Evolutionary conservation across 257 asterid species (phyloP), one percentile per base, ranked within the genome.

Genomic region (Penstemon davidsonii): DNA sequence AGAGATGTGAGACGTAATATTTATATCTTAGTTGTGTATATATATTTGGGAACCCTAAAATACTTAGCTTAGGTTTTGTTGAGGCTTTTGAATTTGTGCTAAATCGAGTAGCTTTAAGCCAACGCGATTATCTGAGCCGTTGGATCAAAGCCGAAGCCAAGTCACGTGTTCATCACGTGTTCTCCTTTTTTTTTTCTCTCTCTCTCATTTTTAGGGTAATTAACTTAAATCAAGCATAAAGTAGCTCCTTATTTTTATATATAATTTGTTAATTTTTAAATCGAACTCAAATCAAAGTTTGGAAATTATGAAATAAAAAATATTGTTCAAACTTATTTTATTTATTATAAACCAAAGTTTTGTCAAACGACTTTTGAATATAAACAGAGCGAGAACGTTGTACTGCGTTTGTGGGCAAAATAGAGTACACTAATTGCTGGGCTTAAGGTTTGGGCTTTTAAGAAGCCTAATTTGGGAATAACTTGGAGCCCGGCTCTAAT

Each of bases 51-150:
- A 72, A 62, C 72, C 77, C 78, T 72, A 69, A 64, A n/a, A 42
- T 47, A 54, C 4, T 25, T 62, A 66, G 73, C 75, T 80, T 79
- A 59, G 81, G 72, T 80, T 69, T 76, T 63, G 68, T 55, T 11
- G 53, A 81, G 79, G 73, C 62, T 72, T 81, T 70, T 65, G 76
- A 64, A 65, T 41, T 58, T 72, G 72, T 65, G 73, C 64, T 25
- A 11, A 60, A 49, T 45, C 13, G 47, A 15, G 75, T 76, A 75
- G 91, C 91, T 85, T 85, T 76, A 50, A 71, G 66, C 75, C 45
- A 54, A 85, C 91, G 91, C 91, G 88, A 79, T 12, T 3, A 59
- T 80, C 81, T 75, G 65, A 65, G 67, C 91, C 91, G 91, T 85
- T 44, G 62, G 87, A 85, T 82, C 66, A 63, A 40, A 40, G 15